Base-by-base conservation (phyloP, 108 stramenopile genomes). In the Skeletonema costatum region DNA sequence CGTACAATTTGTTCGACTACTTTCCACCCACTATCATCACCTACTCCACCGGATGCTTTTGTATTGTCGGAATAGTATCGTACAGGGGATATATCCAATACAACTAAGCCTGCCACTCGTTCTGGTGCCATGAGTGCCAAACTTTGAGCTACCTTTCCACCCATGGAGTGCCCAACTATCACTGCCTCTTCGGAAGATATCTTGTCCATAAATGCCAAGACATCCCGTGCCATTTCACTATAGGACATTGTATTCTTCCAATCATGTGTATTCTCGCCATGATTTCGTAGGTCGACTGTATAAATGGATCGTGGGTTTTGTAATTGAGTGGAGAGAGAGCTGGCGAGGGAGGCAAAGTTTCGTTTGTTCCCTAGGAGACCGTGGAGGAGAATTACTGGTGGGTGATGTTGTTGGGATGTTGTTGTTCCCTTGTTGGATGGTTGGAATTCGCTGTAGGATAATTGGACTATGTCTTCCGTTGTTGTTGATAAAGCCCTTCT, bases 31-130 rank as follows among this genome's bases (percentile, higher is more conserved):
- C 39, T 75, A 7, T 80, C 73, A 33, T 85, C 85, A 9, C 69
- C 79, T 8, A 8, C 11, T 31, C 38, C 46, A n/a, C 41, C 62
- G 0, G 25, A 10, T 66, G 14, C 77, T 83, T 58, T 83, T 74
- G 36, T 88, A 56, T 81, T 74, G 41, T 89, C 91, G 2, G 61
- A 50, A 2, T 73, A 71, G 70, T 97, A 97, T 46, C 71, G 59
- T 7, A 97, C 97, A 11, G 97, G 98, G 0, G 98, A 95, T 62
- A 97, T 98, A 72, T 98, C 98, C 56, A 97, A 63, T 5, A 97
- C 93, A 11, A 96, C 91, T 17, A 97, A 76, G 53, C 95, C 95
- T 21, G 80, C 83, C 6, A 98, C 93, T 29, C 83, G 89, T 0
- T 93, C 82, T 0, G 96, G 97, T 70, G 95, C 78, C 71, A 88